Base-by-base conservation (phyloP, 331 rosid species). In the Cucumis variabilis region DNA sequence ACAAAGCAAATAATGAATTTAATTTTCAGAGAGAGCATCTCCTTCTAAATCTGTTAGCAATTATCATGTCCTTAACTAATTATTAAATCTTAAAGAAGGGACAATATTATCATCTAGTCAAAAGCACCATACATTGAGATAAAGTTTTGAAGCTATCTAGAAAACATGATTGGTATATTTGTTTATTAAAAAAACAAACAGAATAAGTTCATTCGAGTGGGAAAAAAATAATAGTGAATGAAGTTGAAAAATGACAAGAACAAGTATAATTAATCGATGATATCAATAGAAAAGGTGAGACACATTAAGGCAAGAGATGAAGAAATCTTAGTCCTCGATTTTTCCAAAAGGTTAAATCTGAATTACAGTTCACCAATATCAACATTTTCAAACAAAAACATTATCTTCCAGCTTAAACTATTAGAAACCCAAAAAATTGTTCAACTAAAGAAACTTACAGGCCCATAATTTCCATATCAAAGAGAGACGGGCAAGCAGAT, bases 391-490 rank as follows among this genome's bases (percentile, higher is more conserved):
- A 1, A n/a, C 28, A 27, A 46, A 53, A 69, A 19, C 37, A 62
- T 30, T 15, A 81, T 82, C 30, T 75, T 17, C 84, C 58, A 80
- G 88, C 77, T 84, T 84, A 78, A 85, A 85, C 69, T 27, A 86
- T 84, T 78, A 90, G 84, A 80, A 90, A 84, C 50, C 30, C 84
- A 86, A 27, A 84, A 63, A 86, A 80, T 55, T 76, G 76, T 51
- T 87, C 86, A 86, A 68, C 80, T 10, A 71, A 79, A 88, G 85
- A 25, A 89, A 94, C 99, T 92, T 94, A 97, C 99, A 97, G 96
- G 93, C 98, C 99, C 87, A 97, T 96, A 70, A 97, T 93, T 94
- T 97, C 99, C 91, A 97, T 91, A 92, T 97, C 99, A 88, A 94
- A 94, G 78, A 97, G 99, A 89, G 94, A 92, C 46, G 96, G 98